Evolutionary conservation across 1,284 basidiomycete genomes (phyloP).

Genomic region (Papiliotrema nemorosa): DNA sequence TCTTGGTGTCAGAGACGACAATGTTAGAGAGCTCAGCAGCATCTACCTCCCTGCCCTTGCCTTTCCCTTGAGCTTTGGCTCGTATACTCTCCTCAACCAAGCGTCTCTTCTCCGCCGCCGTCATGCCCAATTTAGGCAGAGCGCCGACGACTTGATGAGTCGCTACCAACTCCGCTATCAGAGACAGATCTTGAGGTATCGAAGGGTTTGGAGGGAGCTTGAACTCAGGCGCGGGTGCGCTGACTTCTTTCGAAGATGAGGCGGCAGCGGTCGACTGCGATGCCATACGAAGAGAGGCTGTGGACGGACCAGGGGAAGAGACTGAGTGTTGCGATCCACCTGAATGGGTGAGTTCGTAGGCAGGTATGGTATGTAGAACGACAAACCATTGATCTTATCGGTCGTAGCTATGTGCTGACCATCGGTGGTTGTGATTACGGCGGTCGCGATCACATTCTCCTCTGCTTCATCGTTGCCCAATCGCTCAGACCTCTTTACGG

Average conservation of each 20-base stretch:
- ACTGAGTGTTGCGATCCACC: too few relatives aligned
- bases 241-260: neutral
- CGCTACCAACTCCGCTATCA: slow-evolving; percentile 43
- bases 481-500: neutral
- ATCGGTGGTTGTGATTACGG: too few relatives aligned
- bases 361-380: too few relatives aligned
- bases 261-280: neutral
- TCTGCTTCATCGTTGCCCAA: neutral
- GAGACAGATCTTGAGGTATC: slow-evolving; percentile 38
- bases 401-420: too few relatives aligned
- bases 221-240: slow-evolving; percentile 9
- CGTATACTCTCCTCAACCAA: slow-evolving; percentile 33
- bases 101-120: slow-evolving; percentile 34
- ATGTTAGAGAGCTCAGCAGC: neutral
- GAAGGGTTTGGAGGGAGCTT: slow-evolving; percentile 22
- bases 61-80: slow-evolving; percentile 6
- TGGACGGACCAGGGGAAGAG: too few relatives aligned
- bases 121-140: slow-evolving; percentile 28
- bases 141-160: slow-evolving; percentile 39
- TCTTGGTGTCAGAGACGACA: neutral
- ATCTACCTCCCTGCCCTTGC: slow-evolving; percentile 8
- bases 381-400: too few relatives aligned
- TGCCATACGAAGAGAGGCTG: neutral
- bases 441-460: too few relatives aligned
- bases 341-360: too few relatives aligned